A percentile compares a stretch with the other conserved stretches of the same genome.
These are phyloP conservation scores for Tarenaya hassleriana DNA, from an alignment of 345 rosid genomes.

Conservation along the genomic window DNA sequence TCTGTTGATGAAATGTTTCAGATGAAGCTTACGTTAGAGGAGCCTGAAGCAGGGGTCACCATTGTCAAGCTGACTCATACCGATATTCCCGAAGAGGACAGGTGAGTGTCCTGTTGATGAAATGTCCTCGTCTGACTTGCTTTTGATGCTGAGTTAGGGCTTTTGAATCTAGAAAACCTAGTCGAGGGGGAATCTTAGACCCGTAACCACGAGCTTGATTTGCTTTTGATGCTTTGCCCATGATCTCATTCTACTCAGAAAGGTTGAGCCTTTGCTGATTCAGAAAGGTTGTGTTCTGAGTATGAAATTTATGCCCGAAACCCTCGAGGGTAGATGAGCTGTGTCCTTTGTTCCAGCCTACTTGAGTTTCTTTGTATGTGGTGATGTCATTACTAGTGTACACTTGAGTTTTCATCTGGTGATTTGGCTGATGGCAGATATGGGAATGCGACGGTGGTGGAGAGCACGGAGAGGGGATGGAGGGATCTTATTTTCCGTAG, in stretches of 20 bases:
- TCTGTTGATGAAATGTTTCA: conserved; percentile 32
- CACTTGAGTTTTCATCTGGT: too few species aligned
- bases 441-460: conserved; percentile 90
- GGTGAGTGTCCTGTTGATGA: conserved; percentile 54
- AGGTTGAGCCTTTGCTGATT: too few species aligned
- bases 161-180: too few species aligned
- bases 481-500: conserved; percentile 77
- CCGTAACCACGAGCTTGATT: not conserved
- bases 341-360: not conserved
- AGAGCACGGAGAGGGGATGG: conserved; percentile 97
- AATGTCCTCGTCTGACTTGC: too few species aligned
- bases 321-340: too few species aligned
- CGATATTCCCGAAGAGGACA: conserved; percentile 89
- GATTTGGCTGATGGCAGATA: conserved; percentile 70
- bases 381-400: too few species aligned
- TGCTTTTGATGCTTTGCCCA: too few species aligned
- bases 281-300: too few species aligned
- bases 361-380: not conserved
- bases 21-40: conserved; percentile 67
- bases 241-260: too few species aligned
- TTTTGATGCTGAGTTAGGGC: too few species aligned
- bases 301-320: not conserved
- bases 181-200: not conserved
- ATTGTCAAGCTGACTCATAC: conserved; percentile 62
- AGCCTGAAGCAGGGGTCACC: conserved; percentile 82